Conservation (phyloP, 306 rosid species). For the Begonia loranthoides region DNA sequence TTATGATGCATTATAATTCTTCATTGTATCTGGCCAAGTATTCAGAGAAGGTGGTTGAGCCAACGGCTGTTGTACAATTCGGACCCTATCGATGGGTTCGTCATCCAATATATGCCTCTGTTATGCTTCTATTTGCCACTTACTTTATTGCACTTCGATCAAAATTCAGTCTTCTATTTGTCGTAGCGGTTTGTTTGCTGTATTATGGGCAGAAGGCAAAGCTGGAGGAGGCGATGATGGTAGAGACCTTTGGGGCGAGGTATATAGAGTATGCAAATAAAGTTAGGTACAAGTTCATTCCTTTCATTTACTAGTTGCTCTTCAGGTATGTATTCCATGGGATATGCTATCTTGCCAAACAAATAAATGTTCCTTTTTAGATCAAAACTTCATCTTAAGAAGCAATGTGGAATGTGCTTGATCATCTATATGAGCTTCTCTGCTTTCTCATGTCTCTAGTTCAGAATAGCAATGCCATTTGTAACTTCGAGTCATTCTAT, state of each 20-base stretch:
- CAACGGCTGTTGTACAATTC: constrained; percentile 73
- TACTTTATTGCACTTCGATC: constrained; percentile 67
- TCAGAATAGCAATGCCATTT: too few relatives aligned
- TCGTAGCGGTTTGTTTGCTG: constrained; percentile 51
- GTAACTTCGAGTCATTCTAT: too few relatives aligned
- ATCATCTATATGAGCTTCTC: too few relatives aligned
- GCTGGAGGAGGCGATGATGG: constrained; percentile 81
- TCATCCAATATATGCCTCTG: constrained; percentile 79
- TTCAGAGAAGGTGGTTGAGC: constrained; percentile 86
- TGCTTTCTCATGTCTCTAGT: too few relatives aligned
- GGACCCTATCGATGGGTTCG: constrained; percentile 94
- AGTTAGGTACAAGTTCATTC: constrained; percentile 73
- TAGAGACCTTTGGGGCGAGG: constrained; percentile 62
- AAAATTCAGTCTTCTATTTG: constrained; percentile 51
- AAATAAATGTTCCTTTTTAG: too few relatives aligned
- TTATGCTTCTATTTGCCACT: constrained; percentile 59
- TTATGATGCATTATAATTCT: constrained; percentile 70
- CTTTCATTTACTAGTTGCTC: constrained; percentile 54
- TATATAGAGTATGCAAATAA: constrained; percentile 64
- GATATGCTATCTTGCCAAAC: too few relatives aligned
- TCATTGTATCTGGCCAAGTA: constrained; percentile 78
- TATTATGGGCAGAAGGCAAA: constrained; percentile 79
- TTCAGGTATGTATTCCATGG: not conserved
- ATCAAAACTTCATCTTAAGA: too few relatives aligned
- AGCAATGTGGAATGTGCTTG: too few relatives aligned